A percentile compares a stretch with the other conserved stretches of the same genome.
Evolutionary conservation across 1,284 basidiomycete genomes (phyloP).

Genomic region (Ustilago trichophora): DNA sequence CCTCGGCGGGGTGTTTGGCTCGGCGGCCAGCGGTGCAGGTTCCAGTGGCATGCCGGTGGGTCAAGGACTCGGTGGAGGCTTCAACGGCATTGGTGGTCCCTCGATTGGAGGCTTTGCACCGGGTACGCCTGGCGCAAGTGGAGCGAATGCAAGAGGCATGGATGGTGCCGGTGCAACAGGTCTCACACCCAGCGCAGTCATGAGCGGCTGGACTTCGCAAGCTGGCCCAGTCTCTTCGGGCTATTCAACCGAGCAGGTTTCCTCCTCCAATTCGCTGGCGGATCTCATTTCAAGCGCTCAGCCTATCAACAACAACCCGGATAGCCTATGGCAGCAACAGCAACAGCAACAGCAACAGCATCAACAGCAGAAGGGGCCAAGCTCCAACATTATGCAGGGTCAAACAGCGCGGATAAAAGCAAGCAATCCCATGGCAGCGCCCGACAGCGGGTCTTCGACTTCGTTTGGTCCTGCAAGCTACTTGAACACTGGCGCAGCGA

Average conservation of each 20-base stretch:
- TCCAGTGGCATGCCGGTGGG: constrained; percentile 4
- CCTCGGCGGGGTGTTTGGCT: constrained; percentile 18
- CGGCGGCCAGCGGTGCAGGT: background rate
- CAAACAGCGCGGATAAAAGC: background rate
- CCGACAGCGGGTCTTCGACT: background rate
- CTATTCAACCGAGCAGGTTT: constrained; percentile 5
- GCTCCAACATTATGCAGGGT: background rate
- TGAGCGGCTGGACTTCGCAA: constrained; percentile 29
- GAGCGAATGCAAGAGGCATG: background rate
- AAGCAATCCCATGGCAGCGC: background rate
- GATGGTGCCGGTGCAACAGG: background rate
- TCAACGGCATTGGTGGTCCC: constrained; percentile 27
- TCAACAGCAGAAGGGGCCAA: background rate
- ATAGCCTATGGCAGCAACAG: constrained; percentile 22
- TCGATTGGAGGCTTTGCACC: constrained; percentile 22
- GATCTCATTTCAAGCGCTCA: constrained; percentile 13
- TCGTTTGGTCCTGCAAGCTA: constrained; percentile 2
- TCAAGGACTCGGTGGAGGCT: constrained; percentile 37
- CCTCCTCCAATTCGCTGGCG: constrained; percentile 17
- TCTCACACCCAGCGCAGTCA: constrained; percentile 19
- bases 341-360: constrained; percentile 2
- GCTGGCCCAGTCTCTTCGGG: constrained; percentile 5
- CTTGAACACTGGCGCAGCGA: background rate
- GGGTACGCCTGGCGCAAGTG: background rate
- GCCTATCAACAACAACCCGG: constrained; percentile 7